Evolutionary conservation across 2,329 filamentous ascomycete genomes (phyloP).

Genomic region (Chrysoporthe cubensis): DNA sequence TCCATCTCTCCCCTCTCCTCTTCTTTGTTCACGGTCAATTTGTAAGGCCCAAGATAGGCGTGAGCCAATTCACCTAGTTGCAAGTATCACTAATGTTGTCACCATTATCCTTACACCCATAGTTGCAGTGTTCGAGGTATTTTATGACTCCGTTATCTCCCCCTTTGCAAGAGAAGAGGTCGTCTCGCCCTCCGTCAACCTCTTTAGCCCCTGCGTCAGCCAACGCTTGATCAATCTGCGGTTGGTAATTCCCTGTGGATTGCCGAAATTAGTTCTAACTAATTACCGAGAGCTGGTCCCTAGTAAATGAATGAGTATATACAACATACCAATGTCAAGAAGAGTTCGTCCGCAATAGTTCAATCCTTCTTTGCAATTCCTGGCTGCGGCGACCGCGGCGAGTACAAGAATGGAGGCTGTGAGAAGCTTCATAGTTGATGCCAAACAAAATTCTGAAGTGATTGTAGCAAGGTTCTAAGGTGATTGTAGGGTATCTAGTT

Average conservation of each 20-base stretch:
- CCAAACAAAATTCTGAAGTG: neutral
- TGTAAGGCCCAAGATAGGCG: too few species aligned
- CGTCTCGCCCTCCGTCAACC: neutral
- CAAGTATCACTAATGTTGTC: neutral
- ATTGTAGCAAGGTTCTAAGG: too few species aligned
- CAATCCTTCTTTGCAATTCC: conserved; percentile 5
- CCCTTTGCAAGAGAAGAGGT: neutral
- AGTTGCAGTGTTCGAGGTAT: conserved; percentile 2
- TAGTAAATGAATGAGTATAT: neutral
- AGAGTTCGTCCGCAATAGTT: conserved; percentile 7
- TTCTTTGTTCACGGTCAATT: too few species aligned
- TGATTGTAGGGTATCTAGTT: too few species aligned
- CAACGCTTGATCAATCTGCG: conserved; percentile 5
- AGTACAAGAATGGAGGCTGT: neutral
- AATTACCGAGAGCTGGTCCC: too few species aligned
- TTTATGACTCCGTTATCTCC: conserved; percentile 1
- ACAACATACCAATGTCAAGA: neutral
- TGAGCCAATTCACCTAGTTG: neutral
- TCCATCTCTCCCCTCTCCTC: too few species aligned
- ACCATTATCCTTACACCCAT: conserved; percentile 5
- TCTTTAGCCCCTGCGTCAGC: neutral
- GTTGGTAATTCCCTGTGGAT: neutral
- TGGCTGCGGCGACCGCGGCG: neutral
- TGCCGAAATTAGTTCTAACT: too few species aligned
- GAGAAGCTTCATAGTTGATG: conserved; percentile 3